Evolutionary conservation across 2,329 filamentous ascomycete genomes (phyloP).

Genomic region (Mycosphaerelloides madeirae): DNA sequence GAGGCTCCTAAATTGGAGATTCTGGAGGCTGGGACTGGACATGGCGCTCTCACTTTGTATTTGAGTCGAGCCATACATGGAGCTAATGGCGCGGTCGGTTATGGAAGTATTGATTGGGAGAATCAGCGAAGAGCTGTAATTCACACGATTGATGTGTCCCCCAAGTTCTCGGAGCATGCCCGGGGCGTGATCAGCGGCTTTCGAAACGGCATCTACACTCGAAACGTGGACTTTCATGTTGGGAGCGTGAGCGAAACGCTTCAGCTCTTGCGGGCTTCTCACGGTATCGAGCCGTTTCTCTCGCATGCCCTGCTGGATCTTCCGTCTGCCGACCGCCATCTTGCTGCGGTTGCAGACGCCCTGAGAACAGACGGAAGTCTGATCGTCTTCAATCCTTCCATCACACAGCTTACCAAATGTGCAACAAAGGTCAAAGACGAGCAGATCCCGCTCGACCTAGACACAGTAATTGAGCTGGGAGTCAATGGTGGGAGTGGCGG

Average conservation of each 20-base stretch:
- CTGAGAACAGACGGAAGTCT: slow-evolving; percentile 62
- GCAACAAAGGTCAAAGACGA: slow-evolving; percentile 51
- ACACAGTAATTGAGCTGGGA: slow-evolving; percentile 57
- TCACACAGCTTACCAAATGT: slow-evolving; percentile 70
- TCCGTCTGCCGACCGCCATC: slow-evolving; percentile 55
- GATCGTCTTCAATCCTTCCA: slow-evolving; percentile 68
- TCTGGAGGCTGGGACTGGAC: slow-evolving; percentile 80
- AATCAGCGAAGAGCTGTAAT: slow-evolving; percentile 59
- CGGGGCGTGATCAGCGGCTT: slow-evolving; percentile 62
- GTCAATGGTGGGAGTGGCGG: slow-evolving; percentile 49
- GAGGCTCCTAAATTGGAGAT: slow-evolving; percentile 58
- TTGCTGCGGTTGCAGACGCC: slow-evolving; percentile 51
- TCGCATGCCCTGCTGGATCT: slow-evolving; percentile 70
- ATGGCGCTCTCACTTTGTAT: slow-evolving; percentile 72
- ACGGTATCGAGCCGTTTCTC: slow-evolving; percentile 55
- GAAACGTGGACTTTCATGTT: slow-evolving; percentile 69
- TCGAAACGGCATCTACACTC: slow-evolving; percentile 63
- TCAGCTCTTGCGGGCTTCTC: slow-evolving; percentile 44
- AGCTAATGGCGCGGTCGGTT: slow-evolving; percentile 53
- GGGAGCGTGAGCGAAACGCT: slow-evolving; percentile 63
- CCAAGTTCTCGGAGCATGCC: slow-evolving; percentile 60
- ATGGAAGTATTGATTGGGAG: slow-evolving; percentile 15
- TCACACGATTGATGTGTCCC: slow-evolving; percentile 66
- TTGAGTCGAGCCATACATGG: slow-evolving; percentile 71
- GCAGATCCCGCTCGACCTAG: slow-evolving; percentile 53